Base-by-base conservation (phyloP, 2,329 filamentous ascomycete genomes). In the Ophidiomyces ophidiicola region DNA sequence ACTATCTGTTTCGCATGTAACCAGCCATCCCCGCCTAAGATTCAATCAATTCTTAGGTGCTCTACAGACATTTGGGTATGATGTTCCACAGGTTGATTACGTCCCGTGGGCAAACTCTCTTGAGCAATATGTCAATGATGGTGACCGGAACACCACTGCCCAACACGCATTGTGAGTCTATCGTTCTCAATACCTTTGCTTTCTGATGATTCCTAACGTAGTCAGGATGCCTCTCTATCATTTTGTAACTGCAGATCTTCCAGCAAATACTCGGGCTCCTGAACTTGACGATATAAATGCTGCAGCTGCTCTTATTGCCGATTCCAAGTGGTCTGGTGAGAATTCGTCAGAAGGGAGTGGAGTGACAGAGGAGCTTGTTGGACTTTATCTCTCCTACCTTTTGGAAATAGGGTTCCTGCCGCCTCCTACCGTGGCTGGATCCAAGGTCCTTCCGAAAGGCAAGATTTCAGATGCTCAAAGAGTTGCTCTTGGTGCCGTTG, bases 21-120 rank as follows among this genome's bases (percentile, higher is more conserved):
- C 85, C 1, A 74, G 74, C 2, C 83, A 87, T 57, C 85, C 85
- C 2, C 71, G 84, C 11, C 71, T 90, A 28, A 76, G 75, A 2
- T 79, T 87, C 68, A 84, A 80, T 61, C 71, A 84, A 55, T 93
- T 77, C 61, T 69, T 90, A n/a, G 71, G 71, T 14, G 67, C 72
- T 0, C 67, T 93, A 5, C 70, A 79, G 53, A 69, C 66, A 14
- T 92, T 83, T 55, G 84, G 84, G 18, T 93, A 85, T 60, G 55
- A 68, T 18, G 72, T 78, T 0, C 76, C 80, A 0, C 69, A 78
- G 45, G 70, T 82, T 2, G 63, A 71, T 24, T 92, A 90, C 53
- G 58, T 70, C 2, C 65, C 70, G 5, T 92, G 84, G 84, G 74
- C 72, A 45, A 63, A 67, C 20, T 70, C 72, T 48, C 69, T 92